phyloP scores from a whole-genome alignment of 2,329 filamentous ascomycete genomes.

The Stemphylium vesicarium region DNA sequence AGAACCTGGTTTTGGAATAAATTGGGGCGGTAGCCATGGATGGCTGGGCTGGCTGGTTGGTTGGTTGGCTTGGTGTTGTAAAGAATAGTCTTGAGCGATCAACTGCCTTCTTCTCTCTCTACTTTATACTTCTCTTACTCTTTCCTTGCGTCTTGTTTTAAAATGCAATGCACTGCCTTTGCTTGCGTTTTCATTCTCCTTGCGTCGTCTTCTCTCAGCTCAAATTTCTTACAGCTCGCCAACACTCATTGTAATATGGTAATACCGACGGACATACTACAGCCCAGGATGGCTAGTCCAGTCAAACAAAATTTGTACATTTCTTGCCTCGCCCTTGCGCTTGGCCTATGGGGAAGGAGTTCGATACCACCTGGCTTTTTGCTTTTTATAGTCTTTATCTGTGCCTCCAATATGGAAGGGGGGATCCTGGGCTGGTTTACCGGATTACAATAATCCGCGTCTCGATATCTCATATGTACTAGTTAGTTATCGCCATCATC shows the following conservation, averaged over 20 bases:
- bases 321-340: not conserved
- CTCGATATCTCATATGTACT: not conserved
- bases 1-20: slow-evolving; percentile 14
- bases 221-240: not conserved
- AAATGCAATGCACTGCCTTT: not conserved
- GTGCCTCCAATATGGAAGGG: not conserved
- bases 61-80: slow-evolving; percentile 11
- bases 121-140: slow-evolving; percentile 1
- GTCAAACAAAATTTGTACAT: not conserved
- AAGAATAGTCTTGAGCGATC: slow-evolving; percentile 29
- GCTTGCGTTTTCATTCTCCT: slow-evolving; percentile 4
- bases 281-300: slow-evolving; percentile 7
- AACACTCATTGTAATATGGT: not conserved
- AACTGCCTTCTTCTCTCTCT: slow-evolving; percentile 8
- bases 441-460: not conserved
- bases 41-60: not conserved
- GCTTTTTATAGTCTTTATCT: not conserved
- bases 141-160: slow-evolving; percentile 7
- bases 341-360: not conserved
- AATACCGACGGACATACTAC: not conserved
- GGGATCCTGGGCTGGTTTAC: not conserved
- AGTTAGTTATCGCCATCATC: no score
- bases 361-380: slow-evolving; percentile 1
- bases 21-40: slow-evolving; percentile 9
- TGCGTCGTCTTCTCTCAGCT: not conserved